Base-by-base conservation (phyloP, 164 flowering plant species). In the Paratinospora sagittata region DNA sequence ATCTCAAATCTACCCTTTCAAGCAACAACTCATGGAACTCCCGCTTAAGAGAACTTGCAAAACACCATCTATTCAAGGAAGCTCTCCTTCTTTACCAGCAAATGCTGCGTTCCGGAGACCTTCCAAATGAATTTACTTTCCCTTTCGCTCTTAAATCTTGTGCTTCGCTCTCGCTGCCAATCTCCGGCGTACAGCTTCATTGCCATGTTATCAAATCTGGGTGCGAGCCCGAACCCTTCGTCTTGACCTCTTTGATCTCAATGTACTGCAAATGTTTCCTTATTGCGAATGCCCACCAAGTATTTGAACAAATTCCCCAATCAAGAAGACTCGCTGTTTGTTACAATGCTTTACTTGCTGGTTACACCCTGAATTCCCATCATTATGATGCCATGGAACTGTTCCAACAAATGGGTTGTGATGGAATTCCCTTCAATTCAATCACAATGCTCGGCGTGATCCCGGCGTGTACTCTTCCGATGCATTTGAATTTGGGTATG, bases 141-240 rank as follows among this genome's bases (percentile, higher is more conserved):
- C 97, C 98, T 16, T 86, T 86, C 80, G 84, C 81, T 34, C 77
- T 94, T 79, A 94, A 94, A 62, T 88, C 97, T 16, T 88, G 92
- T 69, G 90, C 91, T 14, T 73, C 84, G 19, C 87, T 90, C 30
- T 81, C 81, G 0, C 86, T 87, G 43, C 88, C 86, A 8, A 2
- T 73, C 67, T 11, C 85, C 66, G 95, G 96, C 27, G 16, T 73
- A 3, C 95, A 90, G 82, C 83, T 94, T 66, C 97, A 92, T 64
- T 70, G 75, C 63, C 95, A 92, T 68, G 89, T 83, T 36, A 23
- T 89, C 76, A 84, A 75, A 58, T 66, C 86, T 19, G 92, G 93
- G 14, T 88, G 88, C 72, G 75, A 70, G 3, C 61, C 70, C 16
- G 95, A 90, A 33, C 85, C 88, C 21, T 89, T 83, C 47, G 92